Base-by-base conservation (phyloP, 495 filamentous ascomycete genomes). In the Trichoderma reesei region DNA sequence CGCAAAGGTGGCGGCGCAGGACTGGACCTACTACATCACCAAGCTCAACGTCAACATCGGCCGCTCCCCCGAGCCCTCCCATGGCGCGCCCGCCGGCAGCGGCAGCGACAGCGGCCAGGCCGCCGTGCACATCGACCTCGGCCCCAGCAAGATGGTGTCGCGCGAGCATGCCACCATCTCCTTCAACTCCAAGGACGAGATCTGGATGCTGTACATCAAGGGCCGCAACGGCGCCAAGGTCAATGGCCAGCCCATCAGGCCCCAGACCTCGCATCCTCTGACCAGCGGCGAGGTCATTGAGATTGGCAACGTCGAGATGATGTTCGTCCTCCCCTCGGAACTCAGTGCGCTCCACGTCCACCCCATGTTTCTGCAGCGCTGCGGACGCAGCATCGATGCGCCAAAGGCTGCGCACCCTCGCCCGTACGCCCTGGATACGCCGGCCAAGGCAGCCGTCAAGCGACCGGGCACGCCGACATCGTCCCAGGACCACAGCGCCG, bases 11-110 rank as follows among this genome's bases (percentile, higher is more conserved):
- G 86, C 91, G 42, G 94, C 92, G 41, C 83, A 85, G 63, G 88
- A 91, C 69, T 98, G 94, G 94, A 96, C 93, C 10, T 98, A 90
- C 75, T 97, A 92, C 73, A 86, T 98, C 67, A 89, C 88, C 67
- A 85, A 85, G 36, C 81, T 92, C 59, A 81, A 83, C 63, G 84
- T 96, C 71, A 88, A 88, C 65, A 96, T 98, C 68, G 94, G 94
- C 13, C 86, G 92, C 66, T 86, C 87, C 38, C 85, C 88, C 26
- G 89, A 92, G 65, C 76, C 74, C 42, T 64, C 72, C 44, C 59
- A 73, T 56, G 59, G 65, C 64, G 69, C 74, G 46, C 37, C 37
- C 5, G 63, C 73, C 42, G 63, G 74, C 59, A 61, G 66, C 31
- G 69, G 77, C 33, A 68, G 65, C 60, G 60, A 72, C 18, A 56